Conservation (phyloP, 1,284 basidiomycete genomes). For the Xerocomus nothofagi region DNA sequence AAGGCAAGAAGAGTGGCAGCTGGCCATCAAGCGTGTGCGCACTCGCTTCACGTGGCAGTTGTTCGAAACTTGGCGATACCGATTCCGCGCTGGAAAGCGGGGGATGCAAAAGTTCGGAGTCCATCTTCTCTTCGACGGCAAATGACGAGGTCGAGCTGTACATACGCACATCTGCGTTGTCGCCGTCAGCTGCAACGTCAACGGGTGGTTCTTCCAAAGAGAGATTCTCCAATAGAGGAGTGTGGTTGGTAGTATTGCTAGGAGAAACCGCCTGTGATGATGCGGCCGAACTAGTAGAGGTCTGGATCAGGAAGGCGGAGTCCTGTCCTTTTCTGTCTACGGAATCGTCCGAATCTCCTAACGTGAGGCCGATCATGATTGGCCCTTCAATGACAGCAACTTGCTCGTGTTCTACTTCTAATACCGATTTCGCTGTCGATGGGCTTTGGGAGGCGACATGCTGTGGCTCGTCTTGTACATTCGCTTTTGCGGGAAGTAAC, state of each 20-base stretch:
- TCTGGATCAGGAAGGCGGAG: slow-evolving; percentile 11
- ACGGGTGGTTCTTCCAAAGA: slow-evolving; percentile 23
- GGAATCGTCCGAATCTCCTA: slow-evolving; percentile 28
- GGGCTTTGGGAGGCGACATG: neutral
- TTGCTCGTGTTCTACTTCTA: slow-evolving; percentile 2
- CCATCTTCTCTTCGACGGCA: slow-evolving; percentile 11
- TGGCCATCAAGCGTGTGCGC: slow-evolving; percentile 9
- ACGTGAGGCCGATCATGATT: slow-evolving; percentile 33
- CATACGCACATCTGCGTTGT: slow-evolving; percentile 26
- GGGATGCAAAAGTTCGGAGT: slow-evolving; percentile 7
- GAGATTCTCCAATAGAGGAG: slow-evolving; percentile 23
- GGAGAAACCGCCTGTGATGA: slow-evolving; percentile 10
- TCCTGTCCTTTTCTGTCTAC: slow-evolving; percentile 11
- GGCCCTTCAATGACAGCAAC: slow-evolving; percentile 11
- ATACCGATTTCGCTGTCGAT: neutral
- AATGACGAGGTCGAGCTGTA: slow-evolving; percentile 13
- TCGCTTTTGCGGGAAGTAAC: neutral
- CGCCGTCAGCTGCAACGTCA: neutral
- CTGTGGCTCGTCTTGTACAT: slow-evolving; percentile 2
- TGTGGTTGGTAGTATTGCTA: slow-evolving; percentile 14
- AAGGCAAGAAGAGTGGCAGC: slow-evolving; percentile 34
- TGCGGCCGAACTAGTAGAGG: slow-evolving; percentile 1
- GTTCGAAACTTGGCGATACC: slow-evolving; percentile 6
- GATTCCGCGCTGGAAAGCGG: slow-evolving; percentile 3
- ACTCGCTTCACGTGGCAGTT: slow-evolving; percentile 16